Percentiles rank a stretch among this genome's conserved stretches.
Conservation (phyloP, 2,329 filamentous ascomycete species). For the Ceratocystis huliohia region DNA sequence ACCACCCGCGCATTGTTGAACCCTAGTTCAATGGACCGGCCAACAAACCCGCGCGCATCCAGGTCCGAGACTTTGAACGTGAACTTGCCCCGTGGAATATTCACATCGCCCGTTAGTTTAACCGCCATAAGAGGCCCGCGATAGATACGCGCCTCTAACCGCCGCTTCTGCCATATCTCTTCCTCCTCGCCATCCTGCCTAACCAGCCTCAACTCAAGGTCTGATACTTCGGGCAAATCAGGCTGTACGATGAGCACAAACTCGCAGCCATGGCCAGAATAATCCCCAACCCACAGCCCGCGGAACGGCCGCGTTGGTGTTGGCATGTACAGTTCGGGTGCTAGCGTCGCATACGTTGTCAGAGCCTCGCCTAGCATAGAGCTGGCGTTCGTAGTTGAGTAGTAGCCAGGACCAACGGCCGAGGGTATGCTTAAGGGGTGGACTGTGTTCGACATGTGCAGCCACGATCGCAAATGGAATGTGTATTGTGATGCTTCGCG, state of each 20-base stretch:
- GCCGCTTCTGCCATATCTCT: constrained; percentile 35
- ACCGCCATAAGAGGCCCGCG: constrained; percentile 64
- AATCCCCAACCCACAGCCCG: constrained; percentile 88
- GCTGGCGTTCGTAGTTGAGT: constrained; percentile 4
- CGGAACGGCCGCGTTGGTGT: constrained; percentile 69
- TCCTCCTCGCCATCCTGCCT: constrained; percentile 33
- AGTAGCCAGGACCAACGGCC: background rate
- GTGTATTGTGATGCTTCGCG: background rate
- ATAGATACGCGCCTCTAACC: constrained; percentile 39
- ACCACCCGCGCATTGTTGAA: constrained; percentile 69
- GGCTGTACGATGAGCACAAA: constrained; percentile 74
- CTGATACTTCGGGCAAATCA: constrained; percentile 25
- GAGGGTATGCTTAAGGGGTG: background rate
- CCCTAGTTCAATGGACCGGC: constrained; percentile 49
- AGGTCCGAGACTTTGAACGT: constrained; percentile 74
- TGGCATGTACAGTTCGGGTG: constrained; percentile 63
- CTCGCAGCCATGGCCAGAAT: constrained; percentile 76
- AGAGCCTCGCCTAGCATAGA: constrained; percentile 38
- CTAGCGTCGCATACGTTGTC: constrained; percentile 57
- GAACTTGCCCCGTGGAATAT: constrained; percentile 75
- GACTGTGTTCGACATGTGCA: constrained; percentile 27
- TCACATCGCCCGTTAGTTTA: constrained; percentile 84
- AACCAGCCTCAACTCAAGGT: constrained; percentile 28
- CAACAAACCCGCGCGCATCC: constrained; percentile 50
- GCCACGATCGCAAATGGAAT: constrained; percentile 19